A percentile compares a stretch with the other conserved stretches of the same genome.
Conservation (phyloP, 345 rosid species). For the Eutrema japonicum region DNA sequence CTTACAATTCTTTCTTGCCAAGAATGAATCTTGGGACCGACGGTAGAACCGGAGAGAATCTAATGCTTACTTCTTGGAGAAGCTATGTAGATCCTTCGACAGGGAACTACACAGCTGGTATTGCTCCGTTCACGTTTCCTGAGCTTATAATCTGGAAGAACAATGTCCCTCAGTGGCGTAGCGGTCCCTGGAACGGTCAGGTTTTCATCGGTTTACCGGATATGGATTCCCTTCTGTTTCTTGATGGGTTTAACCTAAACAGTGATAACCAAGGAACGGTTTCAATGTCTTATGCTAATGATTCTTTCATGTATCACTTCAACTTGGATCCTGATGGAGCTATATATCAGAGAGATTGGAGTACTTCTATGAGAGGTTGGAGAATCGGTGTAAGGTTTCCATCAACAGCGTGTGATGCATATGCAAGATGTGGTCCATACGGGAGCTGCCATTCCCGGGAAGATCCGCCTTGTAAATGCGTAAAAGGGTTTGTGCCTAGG, state of each 20-base stretch:
- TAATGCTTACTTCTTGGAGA: conserved; percentile 56
- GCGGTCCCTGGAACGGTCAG: conserved; percentile 68
- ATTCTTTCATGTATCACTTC: conserved; percentile 13
- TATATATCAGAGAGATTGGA: conserved; percentile 24
- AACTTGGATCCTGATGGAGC: conserved; percentile 49
- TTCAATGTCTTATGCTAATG: conserved; percentile 24
- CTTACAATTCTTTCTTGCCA: conserved; percentile 43
- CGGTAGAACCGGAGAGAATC: conserved; percentile 39
- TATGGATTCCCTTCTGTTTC: conserved; percentile 40
- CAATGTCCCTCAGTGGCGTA: conserved; percentile 48
- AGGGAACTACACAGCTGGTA: conserved; percentile 51
- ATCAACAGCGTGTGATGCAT: conserved; percentile 47
- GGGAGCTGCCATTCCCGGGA: conserved; percentile 43
- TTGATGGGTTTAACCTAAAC: conserved; percentile 40
- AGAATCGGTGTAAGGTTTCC: background rate
- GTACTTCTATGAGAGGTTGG: conserved; percentile 34
- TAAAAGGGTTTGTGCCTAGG: conserved; percentile 57
- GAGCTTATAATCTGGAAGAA: conserved; percentile 55
- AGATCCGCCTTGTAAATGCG: conserved; percentile 56
- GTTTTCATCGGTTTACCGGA: conserved; percentile 44
- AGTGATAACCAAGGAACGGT: conserved; percentile 37
- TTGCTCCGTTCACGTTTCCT: conserved; percentile 42
- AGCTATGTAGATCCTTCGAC: conserved; percentile 57
- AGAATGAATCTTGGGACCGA: conserved; percentile 48
- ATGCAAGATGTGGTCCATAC: conserved; percentile 55